These are phyloP conservation scores for Aurinia saxatilis DNA, from an alignment of 345 rosid genomes.

Conservation along the genomic window DNA sequence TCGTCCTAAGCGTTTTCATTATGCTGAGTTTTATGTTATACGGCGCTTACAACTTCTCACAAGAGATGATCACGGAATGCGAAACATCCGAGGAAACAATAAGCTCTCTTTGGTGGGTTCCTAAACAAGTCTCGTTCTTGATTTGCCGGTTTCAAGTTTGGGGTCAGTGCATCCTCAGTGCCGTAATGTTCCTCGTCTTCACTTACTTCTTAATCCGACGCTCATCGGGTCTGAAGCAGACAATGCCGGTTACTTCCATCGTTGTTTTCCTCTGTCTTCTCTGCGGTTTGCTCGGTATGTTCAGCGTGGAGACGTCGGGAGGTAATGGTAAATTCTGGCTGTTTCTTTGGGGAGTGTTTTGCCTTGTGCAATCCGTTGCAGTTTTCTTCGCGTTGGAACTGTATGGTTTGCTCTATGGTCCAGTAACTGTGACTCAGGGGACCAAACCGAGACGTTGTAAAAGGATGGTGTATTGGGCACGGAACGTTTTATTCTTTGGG, in stretches of 20 bases:
- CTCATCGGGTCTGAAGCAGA: conserved; percentile 44
- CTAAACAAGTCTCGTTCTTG: conserved; percentile 39
- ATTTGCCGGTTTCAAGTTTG: conserved; percentile 56
- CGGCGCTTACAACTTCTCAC: conserved; percentile 64
- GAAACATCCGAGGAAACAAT: conserved; percentile 40
- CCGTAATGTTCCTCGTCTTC: conserved; percentile 47
- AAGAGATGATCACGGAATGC: conserved; percentile 62
- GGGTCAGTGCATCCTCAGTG: conserved; percentile 56
- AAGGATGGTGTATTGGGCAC: conserved; percentile 40
- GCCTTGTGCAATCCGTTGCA: conserved; percentile 57
- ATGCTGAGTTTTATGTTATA: conserved; percentile 51
- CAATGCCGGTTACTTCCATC: conserved; percentile 67
- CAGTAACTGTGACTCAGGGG: conserved; percentile 28
- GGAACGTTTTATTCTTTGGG: conserved; percentile 42
- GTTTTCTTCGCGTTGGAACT: conserved; percentile 36
- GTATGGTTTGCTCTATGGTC: conserved; percentile 51
- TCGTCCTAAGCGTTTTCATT: conserved; percentile 58
- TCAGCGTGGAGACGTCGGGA: conserved; percentile 77
- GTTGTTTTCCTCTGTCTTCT: conserved; percentile 52
- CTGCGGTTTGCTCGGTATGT: conserved; percentile 74
- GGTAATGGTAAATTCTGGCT: conserved; percentile 77
- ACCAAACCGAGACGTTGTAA: background rate
- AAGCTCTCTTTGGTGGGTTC: conserved; percentile 68
- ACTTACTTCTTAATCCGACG: conserved; percentile 61
- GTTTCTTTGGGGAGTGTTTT: conserved; percentile 57